These are phyloP conservation scores for Suillus lakei DNA, from an alignment of 768 basidiomycete species.

Conservation along the genomic window DNA sequence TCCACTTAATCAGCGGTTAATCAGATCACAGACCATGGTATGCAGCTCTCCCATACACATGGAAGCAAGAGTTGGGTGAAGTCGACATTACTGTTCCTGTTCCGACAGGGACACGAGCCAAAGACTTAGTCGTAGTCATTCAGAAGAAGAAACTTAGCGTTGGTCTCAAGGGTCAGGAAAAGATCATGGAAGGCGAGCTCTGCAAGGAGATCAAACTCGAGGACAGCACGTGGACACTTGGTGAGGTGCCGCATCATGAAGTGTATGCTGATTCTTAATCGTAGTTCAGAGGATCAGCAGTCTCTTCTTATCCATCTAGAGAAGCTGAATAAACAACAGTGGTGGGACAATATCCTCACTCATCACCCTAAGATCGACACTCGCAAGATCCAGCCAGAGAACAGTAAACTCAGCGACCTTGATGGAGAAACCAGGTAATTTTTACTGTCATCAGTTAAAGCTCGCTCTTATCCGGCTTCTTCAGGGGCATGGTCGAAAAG, in stretches of 20 bases:
- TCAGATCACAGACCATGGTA: conserved; percentile 23
- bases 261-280: conserved; percentile 14
- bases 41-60: conserved; percentile 85
- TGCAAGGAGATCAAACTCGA: conserved; percentile 95
- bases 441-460: background rate
- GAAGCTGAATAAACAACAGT: conserved; percentile 85
- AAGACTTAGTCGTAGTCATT: conserved; percentile 73
- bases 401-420: conserved; percentile 94
- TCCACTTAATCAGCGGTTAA: conserved; percentile 22
- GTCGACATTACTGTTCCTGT: conserved; percentile 85
- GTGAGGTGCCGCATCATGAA: conserved; percentile 50
- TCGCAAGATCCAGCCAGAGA: conserved; percentile 91
- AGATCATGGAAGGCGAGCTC: conserved; percentile 87
- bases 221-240: conserved; percentile 95
- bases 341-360: conserved; percentile 97
- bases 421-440: conserved; percentile 91
- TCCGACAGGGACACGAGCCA: conserved; percentile 84
- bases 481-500: conserved; percentile 97
- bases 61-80: conserved; percentile 90
- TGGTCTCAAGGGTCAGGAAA: conserved; percentile 83
- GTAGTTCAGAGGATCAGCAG: conserved; percentile 72
- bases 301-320: conserved; percentile 78
- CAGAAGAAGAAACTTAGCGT: conserved; percentile 85
- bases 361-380: conserved; percentile 98
- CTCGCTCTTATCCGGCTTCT: conserved; percentile 9